Evolutionary conservation across 257 asterid species (phyloP).

Genomic region (Forsythia viridissima): DNA sequence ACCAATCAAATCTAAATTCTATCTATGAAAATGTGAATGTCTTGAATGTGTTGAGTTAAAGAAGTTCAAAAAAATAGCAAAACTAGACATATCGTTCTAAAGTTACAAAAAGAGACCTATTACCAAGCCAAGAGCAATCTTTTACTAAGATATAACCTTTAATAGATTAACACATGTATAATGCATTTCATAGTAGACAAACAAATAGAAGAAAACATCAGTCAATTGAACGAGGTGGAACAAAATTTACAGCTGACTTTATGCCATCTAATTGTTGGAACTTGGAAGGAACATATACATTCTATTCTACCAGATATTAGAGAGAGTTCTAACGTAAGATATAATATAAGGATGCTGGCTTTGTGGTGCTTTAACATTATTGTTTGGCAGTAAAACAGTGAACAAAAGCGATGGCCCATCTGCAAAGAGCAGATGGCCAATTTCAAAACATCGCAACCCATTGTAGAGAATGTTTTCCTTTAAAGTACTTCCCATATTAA

Average conservation of each 20-base stretch:
- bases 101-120: background rate
- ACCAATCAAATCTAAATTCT: slow-evolving; percentile 3
- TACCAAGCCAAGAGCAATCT: background rate
- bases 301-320: background rate
- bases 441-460: background rate
- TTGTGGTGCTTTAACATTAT: background rate
- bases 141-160: background rate
- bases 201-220: background rate
- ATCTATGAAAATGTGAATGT: background rate
- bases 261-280: background rate
- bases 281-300: background rate
- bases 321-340: background rate
- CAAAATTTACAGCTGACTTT: background rate
- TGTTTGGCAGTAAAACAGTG: background rate
- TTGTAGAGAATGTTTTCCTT: background rate
- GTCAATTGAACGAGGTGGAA: background rate
- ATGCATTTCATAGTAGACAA: background rate
- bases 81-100: background rate
- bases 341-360: background rate
- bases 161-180: background rate
- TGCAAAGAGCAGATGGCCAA: too few relatives aligned
- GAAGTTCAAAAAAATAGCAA: background rate
- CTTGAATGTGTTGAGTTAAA: background rate
- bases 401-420: background rate
- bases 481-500: background rate